Conservation (phyloP, 192 early-diverging fungal genomes). For the Linnemannia exigua region DNA sequence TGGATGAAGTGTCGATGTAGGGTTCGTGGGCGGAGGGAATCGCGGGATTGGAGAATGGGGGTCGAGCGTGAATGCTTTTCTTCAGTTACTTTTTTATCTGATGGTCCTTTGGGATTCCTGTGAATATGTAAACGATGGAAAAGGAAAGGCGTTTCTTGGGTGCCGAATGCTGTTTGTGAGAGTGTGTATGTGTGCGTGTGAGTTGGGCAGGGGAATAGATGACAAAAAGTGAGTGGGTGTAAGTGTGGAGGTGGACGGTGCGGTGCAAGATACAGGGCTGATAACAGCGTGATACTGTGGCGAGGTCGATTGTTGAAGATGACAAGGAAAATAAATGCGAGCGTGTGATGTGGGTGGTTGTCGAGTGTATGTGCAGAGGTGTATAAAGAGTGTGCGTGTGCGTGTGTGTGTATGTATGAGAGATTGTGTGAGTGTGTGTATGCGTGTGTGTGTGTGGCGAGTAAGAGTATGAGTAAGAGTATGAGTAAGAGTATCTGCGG, state of each 20-base stretch:
- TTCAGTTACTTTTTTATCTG: background rate
- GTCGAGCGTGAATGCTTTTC: background rate
- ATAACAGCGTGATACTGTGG: background rate
- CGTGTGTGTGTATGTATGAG: background rate
- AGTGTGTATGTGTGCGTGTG: background rate
- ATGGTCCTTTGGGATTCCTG: background rate
- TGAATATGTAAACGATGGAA: background rate
- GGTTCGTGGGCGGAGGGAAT: background rate
- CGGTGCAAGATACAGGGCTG: background rate
- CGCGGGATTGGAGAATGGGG: background rate
- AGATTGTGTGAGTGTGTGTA: background rate
- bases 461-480: background rate
- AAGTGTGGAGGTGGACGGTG: background rate
- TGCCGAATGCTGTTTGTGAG: background rate
- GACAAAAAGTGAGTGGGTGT: background rate
- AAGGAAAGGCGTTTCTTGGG: background rate
- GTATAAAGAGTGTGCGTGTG: background rate
- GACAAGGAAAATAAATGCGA: background rate
- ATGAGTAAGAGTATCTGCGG: background rate
- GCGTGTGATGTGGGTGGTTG: background rate
- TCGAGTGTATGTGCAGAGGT: background rate
- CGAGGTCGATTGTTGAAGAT: slow-evolving; percentile 3
- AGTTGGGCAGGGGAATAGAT: background rate
- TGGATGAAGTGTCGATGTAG: background rate
- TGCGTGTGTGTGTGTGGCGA: background rate